Evolutionary conservation across 305 asterid species (phyloP), one percentile per base, ranked within the genome.

Genomic region (Fraxinus velutina): DNA sequence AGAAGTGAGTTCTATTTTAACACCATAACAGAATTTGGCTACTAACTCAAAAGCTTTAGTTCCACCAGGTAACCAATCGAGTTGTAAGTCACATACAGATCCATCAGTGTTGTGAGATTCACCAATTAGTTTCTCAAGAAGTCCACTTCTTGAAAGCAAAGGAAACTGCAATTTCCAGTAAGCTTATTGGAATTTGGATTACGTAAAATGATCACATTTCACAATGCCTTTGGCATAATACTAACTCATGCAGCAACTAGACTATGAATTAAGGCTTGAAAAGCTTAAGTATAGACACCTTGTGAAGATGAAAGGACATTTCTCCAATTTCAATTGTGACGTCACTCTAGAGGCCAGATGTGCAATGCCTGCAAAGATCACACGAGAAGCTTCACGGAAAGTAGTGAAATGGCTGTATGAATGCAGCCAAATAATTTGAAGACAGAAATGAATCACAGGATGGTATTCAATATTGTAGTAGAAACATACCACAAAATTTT

Each of bases 261-360:
- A 27, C 30, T 76, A 17, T 3, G 21, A 30, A 29, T 6, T 6
- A 21, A 30, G 37, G 74, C 39, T 0, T 12, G 17, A 9, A 10
- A 64, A 52, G n/a, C 4, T 5, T 1, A 1, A 66, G 30, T 2
- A 9, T 15, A 30, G 62, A 5, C 52, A 93, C 99, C 98, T 93
- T 95, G 87, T 95, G 98, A 72, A 95, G 97, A 90, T 92, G 92
- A 86, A 95, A 95, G 21, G 91, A 88, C 95, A 91, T 92, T 84
- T 95, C 97, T 57, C 92, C 97, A 21, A 95, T 88, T 83, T 93
- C 97, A 71, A 95, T 84, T 0, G 93, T 86, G 78, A 94, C 85
- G 79, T 95, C 98, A 80, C 98, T 95, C 5, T 88, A 91, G 78
- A 95, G 97, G 42, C 99, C 98, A 15, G 96, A 89, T 12, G 87